Percentiles rank a stretch among this genome's conserved stretches.
Conservation (phyloP, 2,329 filamentous ascomycete genomes). For the Rosellinia necatrix region DNA sequence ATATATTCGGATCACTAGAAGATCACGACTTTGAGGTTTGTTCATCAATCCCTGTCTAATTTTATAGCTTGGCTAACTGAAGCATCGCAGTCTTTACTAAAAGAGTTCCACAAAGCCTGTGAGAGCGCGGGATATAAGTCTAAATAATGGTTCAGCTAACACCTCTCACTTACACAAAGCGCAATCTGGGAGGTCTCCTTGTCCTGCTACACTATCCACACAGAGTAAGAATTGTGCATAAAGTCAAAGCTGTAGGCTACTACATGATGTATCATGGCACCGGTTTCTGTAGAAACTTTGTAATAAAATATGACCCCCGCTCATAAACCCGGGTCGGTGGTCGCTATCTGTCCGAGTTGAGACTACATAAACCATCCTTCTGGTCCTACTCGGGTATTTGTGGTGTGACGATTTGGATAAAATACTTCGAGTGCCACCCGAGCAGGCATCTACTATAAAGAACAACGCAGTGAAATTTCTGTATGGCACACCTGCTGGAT, state of each 20-base stretch:
- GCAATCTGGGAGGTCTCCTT: too few species aligned
- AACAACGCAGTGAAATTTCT: neutral
- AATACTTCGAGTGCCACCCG: slow-evolving; percentile 14
- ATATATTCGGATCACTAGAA: slow-evolving; percentile 57
- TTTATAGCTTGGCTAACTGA: slow-evolving; percentile 12
- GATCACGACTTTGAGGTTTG: slow-evolving; percentile 58
- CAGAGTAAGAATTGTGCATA: too few species aligned
- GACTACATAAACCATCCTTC: neutral
- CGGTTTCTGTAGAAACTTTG: too few species aligned
- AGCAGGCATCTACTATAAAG: neutral
- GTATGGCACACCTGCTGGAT: neutral
- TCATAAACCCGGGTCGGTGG: neutral
- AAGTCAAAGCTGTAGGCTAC: too few species aligned
- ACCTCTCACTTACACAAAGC: neutral
- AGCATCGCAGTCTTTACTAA: slow-evolving; percentile 32
- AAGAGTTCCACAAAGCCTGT: slow-evolving; percentile 39
- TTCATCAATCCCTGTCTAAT: neutral
- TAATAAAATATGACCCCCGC: neutral
- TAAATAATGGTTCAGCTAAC: slow-evolving; percentile 11
- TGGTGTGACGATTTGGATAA: slow-evolving; percentile 24
- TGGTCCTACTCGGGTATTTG: neutral
- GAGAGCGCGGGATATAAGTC: slow-evolving; percentile 14
- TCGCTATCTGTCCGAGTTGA: neutral
- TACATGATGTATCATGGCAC: too few species aligned
- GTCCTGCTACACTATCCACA: too few species aligned